Base-by-base conservation (phyloP, 768 basidiomycete genomes). In the Boletus sp. region DNA sequence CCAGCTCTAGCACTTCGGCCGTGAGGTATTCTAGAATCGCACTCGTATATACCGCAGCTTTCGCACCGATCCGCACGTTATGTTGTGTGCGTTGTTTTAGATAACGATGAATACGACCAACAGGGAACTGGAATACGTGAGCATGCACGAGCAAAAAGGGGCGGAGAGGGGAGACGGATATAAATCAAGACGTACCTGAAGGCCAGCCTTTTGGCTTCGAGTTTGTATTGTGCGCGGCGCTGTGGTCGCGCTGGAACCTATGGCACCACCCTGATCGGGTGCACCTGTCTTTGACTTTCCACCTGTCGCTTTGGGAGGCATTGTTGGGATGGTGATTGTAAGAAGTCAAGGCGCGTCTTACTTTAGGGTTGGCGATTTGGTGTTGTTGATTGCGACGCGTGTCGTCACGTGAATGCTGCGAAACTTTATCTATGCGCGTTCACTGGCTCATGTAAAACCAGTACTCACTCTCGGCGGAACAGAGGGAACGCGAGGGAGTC, bases 101-200 rank as follows among this genome's bases (percentile, higher is more conserved):
- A 74, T 91, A 96, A 77, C 95, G 84, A 70, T 98, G 95, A 53
- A 97, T 94, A 91, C 94, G 94, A 47, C 94, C 93, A 42, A 97
- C 95, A 35, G 94, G 93, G 72, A 97, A 97, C 93, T 94, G 37
- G 19, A 9, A 25, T 13, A 15, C 25, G 45, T 54, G 30, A 55
- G 49, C 33, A 37, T 32, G n/a, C 43, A 34, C 38, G n/a, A 7
- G 41, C 37, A 40, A 11, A 25, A 32, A 10, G 34, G 19, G 39
- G 9, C 15, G 35, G 38, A 1, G 15, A 40, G 4, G 6, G 34
- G 33, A 2, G 17, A 45, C 6, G 11, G 1, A 7, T 32, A 19
- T 7, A 7, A 33, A 34, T 30, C 17, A 17, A 25, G 47, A 68
- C 77, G 45, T 46, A 91, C 93, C 81, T 94, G 91, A 4, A 97